Evolutionary conservation across 352 stramenopile species (phyloP).

Genomic region (Phytophthora constricta): DNA sequence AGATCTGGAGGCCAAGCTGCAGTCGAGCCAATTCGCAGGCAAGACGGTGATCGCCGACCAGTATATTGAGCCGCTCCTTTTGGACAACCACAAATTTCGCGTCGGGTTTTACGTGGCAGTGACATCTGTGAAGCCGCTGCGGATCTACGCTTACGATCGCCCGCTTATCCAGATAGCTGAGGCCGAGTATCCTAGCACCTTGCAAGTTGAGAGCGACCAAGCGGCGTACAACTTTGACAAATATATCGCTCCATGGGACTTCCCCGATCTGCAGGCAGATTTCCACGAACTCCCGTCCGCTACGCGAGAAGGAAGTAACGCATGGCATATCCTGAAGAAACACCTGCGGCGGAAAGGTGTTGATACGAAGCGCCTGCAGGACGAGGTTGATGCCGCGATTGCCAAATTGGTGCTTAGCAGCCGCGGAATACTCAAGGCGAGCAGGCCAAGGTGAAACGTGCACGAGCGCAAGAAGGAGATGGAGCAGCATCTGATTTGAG

Average conservation of each 20-base stretch:
- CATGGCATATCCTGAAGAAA: constrained; percentile 70
- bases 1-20: constrained; percentile 55
- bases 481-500: constrained; percentile 46
- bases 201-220: constrained; percentile 48
- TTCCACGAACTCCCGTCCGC: constrained; percentile 73
- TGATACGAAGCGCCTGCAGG: constrained; percentile 67
- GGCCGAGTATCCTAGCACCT: constrained; percentile 52
- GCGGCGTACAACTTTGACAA: constrained; percentile 74
- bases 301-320: constrained; percentile 60
- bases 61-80: constrained; percentile 85
- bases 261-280: constrained; percentile 60
- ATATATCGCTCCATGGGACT: constrained; percentile 76
- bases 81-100: constrained; percentile 90
- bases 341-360: constrained; percentile 66
- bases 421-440: constrained; percentile 58
- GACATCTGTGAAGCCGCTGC: constrained; percentile 84
- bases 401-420: constrained; percentile 66
- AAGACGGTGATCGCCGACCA: constrained; percentile 69
- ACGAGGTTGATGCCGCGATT: constrained; percentile 73
- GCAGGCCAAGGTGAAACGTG: constrained; percentile 55
- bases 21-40: constrained; percentile 52
- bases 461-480: constrained; percentile 29
- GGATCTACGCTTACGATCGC: constrained; percentile 85
- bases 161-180: constrained; percentile 79
- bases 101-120: constrained; percentile 89